A percentile compares a stretch with the other conserved stretches of the same genome.
Evolutionary conservation across 177 flowering plant genomes (phyloP).

Genomic region (Telopea speciosissima): DNA sequence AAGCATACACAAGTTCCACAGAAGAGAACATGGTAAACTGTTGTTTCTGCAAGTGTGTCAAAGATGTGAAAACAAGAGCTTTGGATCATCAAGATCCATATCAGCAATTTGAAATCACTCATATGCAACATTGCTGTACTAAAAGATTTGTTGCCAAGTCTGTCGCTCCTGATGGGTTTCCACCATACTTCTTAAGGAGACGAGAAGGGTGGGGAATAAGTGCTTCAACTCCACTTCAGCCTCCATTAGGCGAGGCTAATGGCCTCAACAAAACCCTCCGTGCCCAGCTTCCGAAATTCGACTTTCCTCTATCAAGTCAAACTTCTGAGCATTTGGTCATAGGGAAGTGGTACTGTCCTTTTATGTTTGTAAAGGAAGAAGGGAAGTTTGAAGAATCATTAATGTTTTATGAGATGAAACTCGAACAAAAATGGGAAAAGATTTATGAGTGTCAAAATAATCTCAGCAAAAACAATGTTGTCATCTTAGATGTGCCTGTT

Average conservation of each 20-base stretch:
- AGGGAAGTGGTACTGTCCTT: slow-evolving; percentile 18
- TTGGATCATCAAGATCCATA: slow-evolving; percentile 22
- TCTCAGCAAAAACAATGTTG: neutral
- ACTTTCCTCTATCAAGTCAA: slow-evolving; percentile 20
- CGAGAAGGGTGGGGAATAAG: slow-evolving; percentile 22
- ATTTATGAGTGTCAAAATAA: neutral
- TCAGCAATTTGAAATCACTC: slow-evolving; percentile 29
- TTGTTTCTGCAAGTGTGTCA: slow-evolving; percentile 6
- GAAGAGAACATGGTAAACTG: slow-evolving; percentile 2
- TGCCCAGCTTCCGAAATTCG: slow-evolving; percentile 25
- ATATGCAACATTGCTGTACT: neutral
- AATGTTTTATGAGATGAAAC: neutral
- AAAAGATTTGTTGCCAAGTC: slow-evolving; percentile 24
- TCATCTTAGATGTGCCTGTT: neutral
- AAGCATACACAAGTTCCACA: neutral
- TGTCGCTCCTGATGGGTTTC: slow-evolving; percentile 27
- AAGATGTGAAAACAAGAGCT: slow-evolving; percentile 23
- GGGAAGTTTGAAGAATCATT: neutral
- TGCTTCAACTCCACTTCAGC: slow-evolving; percentile 2
- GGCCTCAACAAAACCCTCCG: slow-evolving; percentile 32
- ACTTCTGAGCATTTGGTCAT: slow-evolving; percentile 21
- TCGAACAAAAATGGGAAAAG: neutral
- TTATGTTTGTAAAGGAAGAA: slow-evolving; percentile 1
- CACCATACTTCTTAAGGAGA: slow-evolving; percentile 31
- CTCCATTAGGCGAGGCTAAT: slow-evolving; percentile 24